Base-by-base conservation (phyloP, 2,329 filamentous ascomycete species). In the Lecanicillium sp. region DNA sequence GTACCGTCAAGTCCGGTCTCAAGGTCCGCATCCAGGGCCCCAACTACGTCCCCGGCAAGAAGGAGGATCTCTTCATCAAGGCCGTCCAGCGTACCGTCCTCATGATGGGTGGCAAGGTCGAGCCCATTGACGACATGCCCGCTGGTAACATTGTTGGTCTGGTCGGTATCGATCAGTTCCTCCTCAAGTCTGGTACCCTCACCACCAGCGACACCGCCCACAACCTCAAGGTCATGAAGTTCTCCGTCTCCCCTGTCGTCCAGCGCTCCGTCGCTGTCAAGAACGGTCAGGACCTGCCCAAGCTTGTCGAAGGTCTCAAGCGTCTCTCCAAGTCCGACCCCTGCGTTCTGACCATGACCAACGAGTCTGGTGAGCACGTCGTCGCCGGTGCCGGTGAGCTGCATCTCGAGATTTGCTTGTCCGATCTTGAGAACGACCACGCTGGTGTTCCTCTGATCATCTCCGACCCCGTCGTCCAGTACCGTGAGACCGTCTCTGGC, bases 141-240 rank as follows among this genome's bases (percentile, higher is more conserved):
- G 90, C 92, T 55, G 92, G 92, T 81, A 98, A 98, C 85, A 97
- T 98, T 77, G 84, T 96, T 60, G 92, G 92, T 79, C 80, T 98
- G 60, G 92, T 98, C 64, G 92, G 92, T 83, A 87, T 98, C 58
- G 92, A 98, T 68, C 92, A 98, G 81, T 98, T 97, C 87, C 78
- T 98, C 78, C 88, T 98, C 77, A 98, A 98, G 84, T 97, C 92
- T 66, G 92, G 92, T 84, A 98, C 92, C 61, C 85, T 98, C 59
- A 95, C 89, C 71, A 97, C 90, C 65, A 82, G 78, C 64, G 92
- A 98, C 55, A 94, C 87, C 52, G 90, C 92, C 65, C 92, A 98
- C 84, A 98, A 98, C 84, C 75, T 98, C 61, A 97, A 97, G 84
- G 92, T 98, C 74, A 98, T 98, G 92, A 97, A 96, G 79, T 98